phyloP scores from a whole-genome alignment of 2,329 filamentous ascomycete species.

The Ceratocystiopsis sp. region DNA sequence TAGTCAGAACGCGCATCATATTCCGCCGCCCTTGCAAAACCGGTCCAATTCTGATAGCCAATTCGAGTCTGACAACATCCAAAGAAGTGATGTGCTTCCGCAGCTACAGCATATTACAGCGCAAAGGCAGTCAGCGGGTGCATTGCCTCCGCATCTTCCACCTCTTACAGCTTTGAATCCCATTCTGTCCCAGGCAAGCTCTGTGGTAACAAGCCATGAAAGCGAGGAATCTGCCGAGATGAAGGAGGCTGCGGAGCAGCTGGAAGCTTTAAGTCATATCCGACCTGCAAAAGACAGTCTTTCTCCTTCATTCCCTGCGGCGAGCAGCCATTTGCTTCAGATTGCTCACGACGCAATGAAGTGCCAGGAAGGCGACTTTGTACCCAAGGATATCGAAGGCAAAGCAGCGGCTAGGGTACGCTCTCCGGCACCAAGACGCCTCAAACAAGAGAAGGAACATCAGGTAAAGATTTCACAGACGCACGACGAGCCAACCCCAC shows the following conservation, averaged over 20 bases:
- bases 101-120: conserved; percentile 2
- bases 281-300: conserved; percentile 29
- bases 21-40: not conserved
- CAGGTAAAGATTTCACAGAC: conserved; percentile 5
- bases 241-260: conserved; percentile 50
- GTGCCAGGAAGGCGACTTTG: conserved; percentile 2
- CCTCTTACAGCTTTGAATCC: not conserved
- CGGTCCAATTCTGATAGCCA: not conserved
- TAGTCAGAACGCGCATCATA: conserved; percentile 4
- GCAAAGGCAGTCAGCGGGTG: not conserved
- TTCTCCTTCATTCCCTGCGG: conserved; percentile 17
- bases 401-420: not conserved
- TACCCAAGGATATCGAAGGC: conserved; percentile 2
- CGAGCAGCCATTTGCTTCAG: conserved; percentile 8
- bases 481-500: conserved; percentile 1
- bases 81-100: conserved; percentile 2
- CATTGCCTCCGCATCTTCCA: not conserved
- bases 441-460: conserved; percentile 3
- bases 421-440: conserved; percentile 1
- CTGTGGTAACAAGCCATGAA: conserved; percentile 21
- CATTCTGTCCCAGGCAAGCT: no score
- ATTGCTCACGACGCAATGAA: conserved; percentile 9
- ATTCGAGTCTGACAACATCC: conserved; percentile 1
- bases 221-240: conserved; percentile 51
- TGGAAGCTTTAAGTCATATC: conserved; percentile 48